phyloP scores from a whole-genome alignment of 1,139 yeast genomes.

The Suhomyces wounanorum region DNA sequence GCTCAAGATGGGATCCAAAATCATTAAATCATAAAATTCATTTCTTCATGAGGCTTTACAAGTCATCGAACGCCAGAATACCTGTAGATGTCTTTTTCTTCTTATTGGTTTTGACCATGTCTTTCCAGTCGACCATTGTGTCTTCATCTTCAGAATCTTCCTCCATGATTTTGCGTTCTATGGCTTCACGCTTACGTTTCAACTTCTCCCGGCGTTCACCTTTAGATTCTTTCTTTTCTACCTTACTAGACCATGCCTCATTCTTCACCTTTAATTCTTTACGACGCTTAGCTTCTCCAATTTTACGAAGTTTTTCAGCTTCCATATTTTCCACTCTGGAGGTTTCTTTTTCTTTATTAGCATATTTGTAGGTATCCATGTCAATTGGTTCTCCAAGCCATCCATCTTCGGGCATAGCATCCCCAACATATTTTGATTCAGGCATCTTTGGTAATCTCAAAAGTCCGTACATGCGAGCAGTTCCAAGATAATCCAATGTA shows the following conservation, averaged over 20 bases:
- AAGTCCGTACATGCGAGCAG: conserved; percentile 79
- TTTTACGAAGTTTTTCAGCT: conserved; percentile 44
- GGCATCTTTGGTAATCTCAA: conserved; percentile 93
- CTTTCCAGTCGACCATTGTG: conserved; percentile 83
- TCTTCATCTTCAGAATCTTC: conserved; percentile 50
- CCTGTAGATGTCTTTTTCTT: conserved; percentile 41
- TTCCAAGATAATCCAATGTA: conserved; percentile 67
- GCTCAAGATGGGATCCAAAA: no score
- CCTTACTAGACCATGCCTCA: conserved; percentile 79
- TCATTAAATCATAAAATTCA: no score
- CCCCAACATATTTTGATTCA: conserved; percentile 61
- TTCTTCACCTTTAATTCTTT: conserved; percentile 55
- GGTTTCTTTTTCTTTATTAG: conserved; percentile 64
- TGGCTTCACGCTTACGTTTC: conserved; percentile 63
- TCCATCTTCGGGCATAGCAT: conserved; percentile 60
- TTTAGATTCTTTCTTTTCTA: conserved; percentile 62
- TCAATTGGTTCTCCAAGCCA: conserved; percentile 67
- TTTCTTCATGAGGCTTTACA: conserved; percentile 32
- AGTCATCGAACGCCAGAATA: conserved; percentile 69
- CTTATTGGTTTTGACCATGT: conserved; percentile 65
- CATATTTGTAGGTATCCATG: conserved; percentile 67
- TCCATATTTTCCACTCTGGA: conserved; percentile 60
- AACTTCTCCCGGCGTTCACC: conserved; percentile 64
- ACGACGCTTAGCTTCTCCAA: conserved; percentile 49
- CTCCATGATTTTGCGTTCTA: conserved; percentile 55